Base-by-base conservation (phyloP, 2,329 filamentous ascomycete genomes). In the Botrytis pseudocinerea region DNA sequence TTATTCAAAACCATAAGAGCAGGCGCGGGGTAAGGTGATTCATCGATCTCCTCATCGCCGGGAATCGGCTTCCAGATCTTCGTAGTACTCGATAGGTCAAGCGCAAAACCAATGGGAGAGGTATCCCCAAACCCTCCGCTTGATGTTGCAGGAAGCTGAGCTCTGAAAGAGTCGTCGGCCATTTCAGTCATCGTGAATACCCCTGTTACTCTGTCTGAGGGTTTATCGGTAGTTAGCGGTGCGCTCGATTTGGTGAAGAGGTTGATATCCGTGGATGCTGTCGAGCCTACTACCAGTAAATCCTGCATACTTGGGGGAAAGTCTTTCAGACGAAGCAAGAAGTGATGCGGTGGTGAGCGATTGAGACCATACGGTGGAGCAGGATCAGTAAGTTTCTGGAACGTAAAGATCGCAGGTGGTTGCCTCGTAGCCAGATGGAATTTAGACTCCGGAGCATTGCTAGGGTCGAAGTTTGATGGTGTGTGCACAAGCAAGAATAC, bases 1-100 rank as follows among this genome's bases (percentile, higher is more conserved):
- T 97, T 91, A 74, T 97, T 98, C 25, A 99, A 85, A 44, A 94
- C 87, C 86, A 96, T 91, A 60, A 97, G 85, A 18, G 91, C 93
- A 9, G 96, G 96, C 14, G 98, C 83, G 20, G 96, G 95, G 1
- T 89, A 90, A 0, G 91, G 87, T 7, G 94, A 97, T 78, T 95
- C 88, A 46, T 92, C 88, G 64, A 97, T 89, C 42, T 69, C 63
- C 79, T 97, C 92, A 75, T 96, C 92, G 1, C 89, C 87, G 32
- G 89, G 89, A 73, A 97, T 92, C 1, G 95, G 95, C 76, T 91
- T 90, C 75, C 89, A 86, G 2, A 97, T 92, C 77, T 89, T 93
- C 70, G 95, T 92, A 74, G 88, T 93, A 80, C 89, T 89, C 1
- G 95, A 97, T n/a, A 98, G 84, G 81, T 99, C 96, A 63, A 98